Conservation (phyloP, 2,329 filamentous ascomycete genomes). For the Thermoascus crustaceus region DNA sequence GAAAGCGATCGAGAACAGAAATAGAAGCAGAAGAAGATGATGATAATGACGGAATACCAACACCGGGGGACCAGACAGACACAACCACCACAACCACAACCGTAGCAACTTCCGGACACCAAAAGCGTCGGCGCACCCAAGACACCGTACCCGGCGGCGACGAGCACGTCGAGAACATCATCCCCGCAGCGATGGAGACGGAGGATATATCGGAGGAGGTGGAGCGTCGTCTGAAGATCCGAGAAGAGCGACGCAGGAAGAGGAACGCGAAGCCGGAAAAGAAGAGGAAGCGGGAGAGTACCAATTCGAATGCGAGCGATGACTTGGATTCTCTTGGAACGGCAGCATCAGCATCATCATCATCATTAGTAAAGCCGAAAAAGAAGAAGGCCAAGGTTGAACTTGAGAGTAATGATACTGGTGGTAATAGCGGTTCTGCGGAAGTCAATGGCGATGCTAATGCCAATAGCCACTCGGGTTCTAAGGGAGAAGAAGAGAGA, state of each 20-base stretch:
- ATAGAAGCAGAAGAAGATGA: constrained; percentile 10
- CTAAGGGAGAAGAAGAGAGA: too few species aligned
- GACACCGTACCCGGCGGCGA: constrained; percentile 13
- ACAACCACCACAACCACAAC: too few species aligned
- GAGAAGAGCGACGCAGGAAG: constrained; percentile 30
- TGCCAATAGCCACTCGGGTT: too few species aligned
- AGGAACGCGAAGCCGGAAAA: constrained; percentile 25
- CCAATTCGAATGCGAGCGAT: background rate
- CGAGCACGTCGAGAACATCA: constrained; percentile 17
- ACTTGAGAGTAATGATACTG: too few species aligned
- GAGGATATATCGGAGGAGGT: constrained; percentile 42
- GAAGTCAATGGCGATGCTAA: too few species aligned
- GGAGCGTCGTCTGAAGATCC: constrained; percentile 35
- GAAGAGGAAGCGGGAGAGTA: constrained; percentile 36
- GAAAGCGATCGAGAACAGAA: constrained; percentile 14
- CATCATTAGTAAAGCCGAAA: too few species aligned
- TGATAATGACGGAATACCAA: too few species aligned
- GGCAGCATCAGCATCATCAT: background rate
- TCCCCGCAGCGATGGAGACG: constrained; percentile 23
- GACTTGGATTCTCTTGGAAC: background rate
- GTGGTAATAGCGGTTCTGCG: too few species aligned
- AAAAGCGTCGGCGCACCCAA: constrained; percentile 18
- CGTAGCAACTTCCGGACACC: too few species aligned
- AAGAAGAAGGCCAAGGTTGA: background rate
- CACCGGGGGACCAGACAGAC: too few species aligned